Evolutionary conservation across 306 rosid genomes (phyloP).

Genomic region (Vigna hirtella): DNA sequence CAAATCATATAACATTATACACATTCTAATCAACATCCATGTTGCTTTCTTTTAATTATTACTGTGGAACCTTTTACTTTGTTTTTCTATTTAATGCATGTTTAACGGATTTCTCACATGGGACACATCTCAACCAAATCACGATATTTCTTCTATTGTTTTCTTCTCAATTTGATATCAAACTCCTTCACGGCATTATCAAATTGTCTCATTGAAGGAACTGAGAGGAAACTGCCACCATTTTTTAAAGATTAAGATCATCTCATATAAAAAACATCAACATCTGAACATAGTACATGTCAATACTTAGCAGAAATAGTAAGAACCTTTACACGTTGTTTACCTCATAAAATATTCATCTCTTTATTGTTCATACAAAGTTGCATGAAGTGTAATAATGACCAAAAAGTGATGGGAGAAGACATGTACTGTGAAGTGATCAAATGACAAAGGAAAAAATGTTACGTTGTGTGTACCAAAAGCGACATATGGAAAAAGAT

Average conservation of each 20-base stretch:
- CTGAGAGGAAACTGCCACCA: not conserved
- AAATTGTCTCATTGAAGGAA: not conserved
- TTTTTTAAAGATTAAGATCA: not conserved
- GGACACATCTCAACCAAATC: not conserved
- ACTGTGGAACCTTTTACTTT: not conserved
- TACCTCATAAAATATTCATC: not conserved
- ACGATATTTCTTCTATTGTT: not conserved
- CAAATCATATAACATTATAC: too few relatives aligned
- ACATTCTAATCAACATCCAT: not conserved
- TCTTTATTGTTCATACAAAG: not conserved
- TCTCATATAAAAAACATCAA: not conserved
- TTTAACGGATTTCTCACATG: slow-evolving; percentile 37
- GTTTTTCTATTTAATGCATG: not conserved
- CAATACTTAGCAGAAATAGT: not conserved
- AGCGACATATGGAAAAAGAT: slow-evolving; percentile 22
- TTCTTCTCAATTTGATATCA: not conserved
- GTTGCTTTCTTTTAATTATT: not conserved
- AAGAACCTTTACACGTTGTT: not conserved
- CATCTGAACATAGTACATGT: not conserved
- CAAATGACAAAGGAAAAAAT: not conserved
- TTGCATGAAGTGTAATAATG: slow-evolving; percentile 4
- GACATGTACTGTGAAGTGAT: not conserved
- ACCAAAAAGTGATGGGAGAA: not conserved
- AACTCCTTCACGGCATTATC: not conserved
- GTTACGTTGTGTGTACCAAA: not conserved